Evolutionary conservation across 2,329 filamentous ascomycete genomes (phyloP), one percentile per base, ranked within the genome.

Genomic region (Fusarium oligoseptatum): DNA sequence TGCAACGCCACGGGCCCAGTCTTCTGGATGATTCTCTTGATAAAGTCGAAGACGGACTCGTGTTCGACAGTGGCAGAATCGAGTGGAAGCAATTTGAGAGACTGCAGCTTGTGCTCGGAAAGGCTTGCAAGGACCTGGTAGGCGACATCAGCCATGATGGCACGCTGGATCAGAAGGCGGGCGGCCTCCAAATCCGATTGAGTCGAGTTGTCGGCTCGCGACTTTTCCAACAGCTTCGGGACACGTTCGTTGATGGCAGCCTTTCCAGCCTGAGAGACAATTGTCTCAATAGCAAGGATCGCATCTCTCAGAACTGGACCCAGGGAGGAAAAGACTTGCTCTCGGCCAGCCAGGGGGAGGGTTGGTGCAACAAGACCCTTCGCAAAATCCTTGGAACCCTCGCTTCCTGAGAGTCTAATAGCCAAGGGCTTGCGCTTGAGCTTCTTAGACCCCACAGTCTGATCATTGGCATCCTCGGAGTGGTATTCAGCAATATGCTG

Each of bases 291-390:
- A 7, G 66, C 27, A 6, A 52, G 27, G 2, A 77, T 27, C 0
- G 64, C 75, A 3, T 37, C 39, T 34, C 60, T 65, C 2, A 77
- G 37, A 10, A 68, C 69, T 20, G 71, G 57, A 0, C 67, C 73
- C 10, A 74, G 41, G 5, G 67, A 76, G n/a, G 72, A 65, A 12
- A 76, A 69, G 5, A 61, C 45, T 1, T 66, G 60, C 2, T 73
- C 52, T 2, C 68, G 66, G 15, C 71, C 75, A 4, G 67, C 22
- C 1, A 77, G 37, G 5, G 66, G 60, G 3, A 72, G 27, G 2
- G 73, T 74, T 0, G 76, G 71, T 2, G 37, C 58, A 8, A 77
- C 71, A 5, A 77, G 43, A 4, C 76, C 71, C 34, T 74, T 66
- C 2, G 70, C 17, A 24, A 77, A 76, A 1, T 60, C 61, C 17